Evolutionary conservation across 768 basidiomycete genomes (phyloP).

Genomic region (Omphalotus guepiniiformis): DNA sequence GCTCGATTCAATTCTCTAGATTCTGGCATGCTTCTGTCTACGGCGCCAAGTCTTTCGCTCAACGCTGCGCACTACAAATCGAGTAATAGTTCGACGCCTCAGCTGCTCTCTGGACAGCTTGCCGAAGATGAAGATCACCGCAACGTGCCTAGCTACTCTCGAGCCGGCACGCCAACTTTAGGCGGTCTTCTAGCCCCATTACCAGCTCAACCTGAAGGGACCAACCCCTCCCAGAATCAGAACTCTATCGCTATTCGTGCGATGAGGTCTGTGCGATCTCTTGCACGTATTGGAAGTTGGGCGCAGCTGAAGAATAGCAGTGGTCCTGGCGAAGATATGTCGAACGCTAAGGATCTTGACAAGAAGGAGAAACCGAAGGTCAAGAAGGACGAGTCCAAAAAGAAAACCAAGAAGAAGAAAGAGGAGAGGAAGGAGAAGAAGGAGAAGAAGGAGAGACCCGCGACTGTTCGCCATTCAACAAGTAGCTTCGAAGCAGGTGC

Average conservation of each 20-base stretch:
- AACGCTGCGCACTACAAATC: slow-evolving; percentile 2
- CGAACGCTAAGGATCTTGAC: slow-evolving; percentile 16
- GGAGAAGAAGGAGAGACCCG: slow-evolving; percentile 23
- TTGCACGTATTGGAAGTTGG: slow-evolving; percentile 74
- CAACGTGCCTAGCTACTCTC: slow-evolving; percentile 17
- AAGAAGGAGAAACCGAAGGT: slow-evolving; percentile 21
- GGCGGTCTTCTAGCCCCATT: slow-evolving; percentile 35
- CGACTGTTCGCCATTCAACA: slow-evolving; percentile 44
- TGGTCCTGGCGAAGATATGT: slow-evolving; percentile 22
- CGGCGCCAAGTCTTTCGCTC: not conserved
- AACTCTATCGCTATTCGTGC: slow-evolving; percentile 75
- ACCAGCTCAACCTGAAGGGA: slow-evolving; percentile 17
- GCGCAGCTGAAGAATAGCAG: slow-evolving; percentile 44
- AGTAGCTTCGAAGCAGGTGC: slow-evolving; percentile 70
- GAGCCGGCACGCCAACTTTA: slow-evolving; percentile 33
- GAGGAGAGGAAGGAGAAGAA: slow-evolving; percentile 24
- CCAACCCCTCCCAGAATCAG: slow-evolving; percentile 22
- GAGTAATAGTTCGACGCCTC: slow-evolving; percentile 4
- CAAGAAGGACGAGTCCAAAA: slow-evolving; percentile 30
- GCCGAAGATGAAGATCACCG: not conserved
- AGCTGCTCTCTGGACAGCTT: not conserved
- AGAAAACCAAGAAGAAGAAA: slow-evolving; percentile 26
- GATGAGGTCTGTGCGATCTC: slow-evolving; percentile 68
- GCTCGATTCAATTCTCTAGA: slow-evolving; percentile 65
- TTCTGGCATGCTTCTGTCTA: slow-evolving; percentile 16